Evolutionary conservation across 1,139 yeast species (phyloP).

Genomic region (Geotrichum europaeum): DNA sequence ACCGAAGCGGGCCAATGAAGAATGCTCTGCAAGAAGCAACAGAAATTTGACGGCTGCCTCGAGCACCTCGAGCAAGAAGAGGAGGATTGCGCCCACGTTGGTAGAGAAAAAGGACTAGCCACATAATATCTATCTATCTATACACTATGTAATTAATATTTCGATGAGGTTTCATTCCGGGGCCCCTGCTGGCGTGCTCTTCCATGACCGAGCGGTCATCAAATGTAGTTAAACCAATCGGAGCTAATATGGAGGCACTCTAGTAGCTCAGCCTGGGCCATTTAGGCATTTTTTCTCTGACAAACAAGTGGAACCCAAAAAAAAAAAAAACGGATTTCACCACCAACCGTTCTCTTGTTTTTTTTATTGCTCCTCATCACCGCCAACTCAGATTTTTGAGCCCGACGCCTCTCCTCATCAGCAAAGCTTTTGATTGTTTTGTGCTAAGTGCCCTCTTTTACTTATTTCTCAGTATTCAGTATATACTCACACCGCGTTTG

Average conservation of each 20-base stretch:
- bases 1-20: neutral
- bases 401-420: neutral
- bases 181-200: neutral
- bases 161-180: neutral
- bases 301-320: neutral
- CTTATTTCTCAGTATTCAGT: neutral
- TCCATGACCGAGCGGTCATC: neutral
- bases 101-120: constrained; percentile 22
- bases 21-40: neutral
- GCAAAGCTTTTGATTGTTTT: neutral
- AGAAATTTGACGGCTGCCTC: neutral
- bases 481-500: neutral
- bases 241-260: too few relatives aligned
- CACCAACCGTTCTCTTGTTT: neutral
- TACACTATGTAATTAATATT: neutral
- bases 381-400: neutral
- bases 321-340: neutral
- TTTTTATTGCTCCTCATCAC: neutral
- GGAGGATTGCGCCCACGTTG: constrained; percentile 44
- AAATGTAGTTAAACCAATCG: too few relatives aligned
- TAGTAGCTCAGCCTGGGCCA: too few relatives aligned
- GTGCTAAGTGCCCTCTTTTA: neutral
- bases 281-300: too few relatives aligned
- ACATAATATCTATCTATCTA: neutral
- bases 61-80: constrained; percentile 35